Evolutionary conservation across 2,329 filamentous ascomycete genomes (phyloP), one percentile per base, ranked within the genome.

Genomic region (Diaporthe aspalathi): DNA sequence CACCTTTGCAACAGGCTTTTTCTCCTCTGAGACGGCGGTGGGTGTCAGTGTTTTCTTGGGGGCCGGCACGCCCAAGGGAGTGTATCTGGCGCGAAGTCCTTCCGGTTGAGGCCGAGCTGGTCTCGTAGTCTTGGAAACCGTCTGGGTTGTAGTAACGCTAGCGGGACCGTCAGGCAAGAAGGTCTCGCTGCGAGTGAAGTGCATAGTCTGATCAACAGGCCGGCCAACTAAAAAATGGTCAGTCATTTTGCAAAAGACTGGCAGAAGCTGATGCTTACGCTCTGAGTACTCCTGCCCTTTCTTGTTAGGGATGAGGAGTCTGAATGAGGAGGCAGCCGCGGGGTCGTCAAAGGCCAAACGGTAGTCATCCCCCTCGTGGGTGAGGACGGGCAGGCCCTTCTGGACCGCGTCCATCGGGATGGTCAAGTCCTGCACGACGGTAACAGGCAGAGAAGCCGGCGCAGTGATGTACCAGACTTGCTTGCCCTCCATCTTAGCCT

Each of bases 401-500:
- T 86, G 82, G 2, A 87, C 85, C 67, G 87, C 84, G 70, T 89
- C 87, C 76, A 89, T 78, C 12, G 86, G 86, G 52, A 93, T 86
- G 47, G 90, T 86, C 73, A 94, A 83, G 74, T 91, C 86, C 77
- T 90, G 88, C 57, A 94, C 82, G 1, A 91, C 85, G 14, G 88
- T 89, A 70, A 94, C 86, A n/a, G 92, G 89, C 3, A 94, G 83
- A 14, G 89, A 89, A 7, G 90, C 87, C 2, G 93, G 93, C 4
- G 91, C 90, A 12, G 91, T 93, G 76, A 95, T 93, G 79, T 94
- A 93, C 93, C 92, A 95, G 72, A 94, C 84, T 78, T 94, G 90
- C 83, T 94, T 94, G 73, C 91, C 91, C 70, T 89, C 83, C 9
- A 91, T 79, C 75, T 89, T 88, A 68, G 86, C 85, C 70, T 88